Conservation (phyloP, 345 rosid species). For the Corchorus capsularis region DNA sequence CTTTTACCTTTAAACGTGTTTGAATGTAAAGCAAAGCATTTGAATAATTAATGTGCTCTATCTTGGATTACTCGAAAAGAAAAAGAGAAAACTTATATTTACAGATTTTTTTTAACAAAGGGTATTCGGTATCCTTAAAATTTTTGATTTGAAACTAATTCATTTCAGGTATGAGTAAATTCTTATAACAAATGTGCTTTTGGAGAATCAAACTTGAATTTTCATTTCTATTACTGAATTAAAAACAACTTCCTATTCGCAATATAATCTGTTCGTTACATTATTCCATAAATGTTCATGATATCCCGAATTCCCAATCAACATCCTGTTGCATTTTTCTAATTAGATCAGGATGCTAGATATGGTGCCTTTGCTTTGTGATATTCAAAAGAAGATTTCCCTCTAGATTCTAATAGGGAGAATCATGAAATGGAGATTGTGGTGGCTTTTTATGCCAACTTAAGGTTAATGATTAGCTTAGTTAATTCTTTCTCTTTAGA, state of each 20-base stretch:
- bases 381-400: slow-evolving; percentile 1
- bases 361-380: neutral
- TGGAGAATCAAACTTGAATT: too few relatives aligned
- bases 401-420: slow-evolving; percentile 17
- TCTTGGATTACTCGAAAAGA: neutral
- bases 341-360: neutral
- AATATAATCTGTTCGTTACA: neutral
- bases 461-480: slow-evolving; percentile 17
- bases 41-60: neutral
- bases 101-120: too few relatives aligned
- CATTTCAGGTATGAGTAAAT: too few relatives aligned
- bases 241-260: neutral
- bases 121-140: too few relatives aligned
- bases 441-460: slow-evolving; percentile 13
- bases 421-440: slow-evolving; percentile 9
- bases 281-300: neutral
- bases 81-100: neutral
- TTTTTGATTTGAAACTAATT: too few relatives aligned
- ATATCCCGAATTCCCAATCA: slow-evolving; percentile 1
- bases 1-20: neutral
- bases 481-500: neutral
- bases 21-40: neutral
- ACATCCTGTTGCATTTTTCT: neutral
- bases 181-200: too few relatives aligned
- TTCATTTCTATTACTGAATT: too few relatives aligned